Conservation (phyloP, 768 basidiomycete species). For the Strobilomyces echinocephalus region DNA sequence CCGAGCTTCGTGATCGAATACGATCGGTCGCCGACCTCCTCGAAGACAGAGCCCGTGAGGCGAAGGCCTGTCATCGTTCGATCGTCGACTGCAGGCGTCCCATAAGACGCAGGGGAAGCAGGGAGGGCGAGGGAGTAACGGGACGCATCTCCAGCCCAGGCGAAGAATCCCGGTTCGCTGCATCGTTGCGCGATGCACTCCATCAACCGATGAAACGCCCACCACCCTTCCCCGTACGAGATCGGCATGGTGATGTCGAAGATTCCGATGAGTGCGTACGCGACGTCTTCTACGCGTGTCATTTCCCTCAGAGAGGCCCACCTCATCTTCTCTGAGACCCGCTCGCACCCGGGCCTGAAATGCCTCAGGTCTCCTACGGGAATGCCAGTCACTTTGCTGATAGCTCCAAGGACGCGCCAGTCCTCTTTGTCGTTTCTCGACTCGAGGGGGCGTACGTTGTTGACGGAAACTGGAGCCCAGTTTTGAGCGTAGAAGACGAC, state of each 20-base stretch:
- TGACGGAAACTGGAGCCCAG: background rate
- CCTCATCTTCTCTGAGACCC: conserved; percentile 13
- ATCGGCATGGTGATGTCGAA: conserved; percentile 15
- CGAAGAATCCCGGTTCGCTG: conserved; percentile 13
- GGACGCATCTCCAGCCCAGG: conserved; percentile 13
- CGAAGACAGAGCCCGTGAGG: conserved; percentile 12
- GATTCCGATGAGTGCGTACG: conserved; percentile 13
- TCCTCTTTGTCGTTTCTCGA: conserved; percentile 7
- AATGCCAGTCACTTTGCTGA: conserved; percentile 3
- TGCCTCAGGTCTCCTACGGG: conserved; percentile 4
- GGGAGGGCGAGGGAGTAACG: conserved; percentile 10
- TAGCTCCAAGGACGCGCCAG: conserved; percentile 1
- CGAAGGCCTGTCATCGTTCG: conserved; percentile 1
- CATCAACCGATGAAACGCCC: conserved; percentile 13
- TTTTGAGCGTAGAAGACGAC: conserved; percentile 5
- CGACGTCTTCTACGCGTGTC: conserved; percentile 8
- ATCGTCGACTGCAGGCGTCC: background rate
- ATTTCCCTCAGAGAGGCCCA: conserved; percentile 12
- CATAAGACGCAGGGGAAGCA: conserved; percentile 10
- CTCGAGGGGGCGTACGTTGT: background rate
- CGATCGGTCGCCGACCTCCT: conserved; percentile 14
- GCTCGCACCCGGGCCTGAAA: conserved; percentile 5
- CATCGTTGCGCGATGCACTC: conserved; percentile 6
- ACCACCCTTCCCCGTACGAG: conserved; percentile 12
- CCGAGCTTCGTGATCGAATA: conserved; percentile 15